These are phyloP conservation scores for Rhodofomes roseus DNA, from an alignment of 1,284 basidiomycete species.

Conservation along the genomic window DNA sequence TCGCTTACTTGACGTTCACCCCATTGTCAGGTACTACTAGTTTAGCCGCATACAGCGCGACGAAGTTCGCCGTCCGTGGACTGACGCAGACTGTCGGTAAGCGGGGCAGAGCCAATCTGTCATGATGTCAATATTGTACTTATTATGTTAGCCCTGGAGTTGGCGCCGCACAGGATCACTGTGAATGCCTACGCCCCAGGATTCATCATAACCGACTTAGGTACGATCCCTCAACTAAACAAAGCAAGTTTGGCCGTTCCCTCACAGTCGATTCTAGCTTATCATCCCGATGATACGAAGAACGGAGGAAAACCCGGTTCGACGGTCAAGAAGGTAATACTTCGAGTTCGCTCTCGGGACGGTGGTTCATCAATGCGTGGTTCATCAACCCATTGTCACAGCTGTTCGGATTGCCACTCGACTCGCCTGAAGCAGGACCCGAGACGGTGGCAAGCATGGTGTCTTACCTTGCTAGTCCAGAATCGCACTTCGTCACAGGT, in stretches of 20 bases:
- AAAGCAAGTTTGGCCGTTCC: background rate
- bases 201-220: constrained; percentile 8
- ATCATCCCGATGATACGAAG: constrained; percentile 6
- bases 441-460: constrained; percentile 12
- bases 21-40: constrained; percentile 2
- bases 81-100: constrained; percentile 24
- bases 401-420: constrained; percentile 2
- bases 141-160: constrained; percentile 4
- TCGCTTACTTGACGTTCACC: no score
- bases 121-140: no score
- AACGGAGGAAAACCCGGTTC: constrained; percentile 4
- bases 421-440: constrained; percentile 4
- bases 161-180: constrained; percentile 6
- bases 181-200: constrained; percentile 15
- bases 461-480: constrained; percentile 14
- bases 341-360: background rate
- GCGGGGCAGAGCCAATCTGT: background rate
- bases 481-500: constrained; percentile 15
- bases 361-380: background rate
- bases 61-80: constrained; percentile 29
- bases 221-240: background rate
- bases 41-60: constrained; percentile 13
- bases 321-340: constrained; percentile 10
- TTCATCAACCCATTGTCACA: background rate
- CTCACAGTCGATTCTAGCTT: background rate